Conservation (phyloP, 768 basidiomycete species). For the Termitomyces bulborhizus region DNA sequence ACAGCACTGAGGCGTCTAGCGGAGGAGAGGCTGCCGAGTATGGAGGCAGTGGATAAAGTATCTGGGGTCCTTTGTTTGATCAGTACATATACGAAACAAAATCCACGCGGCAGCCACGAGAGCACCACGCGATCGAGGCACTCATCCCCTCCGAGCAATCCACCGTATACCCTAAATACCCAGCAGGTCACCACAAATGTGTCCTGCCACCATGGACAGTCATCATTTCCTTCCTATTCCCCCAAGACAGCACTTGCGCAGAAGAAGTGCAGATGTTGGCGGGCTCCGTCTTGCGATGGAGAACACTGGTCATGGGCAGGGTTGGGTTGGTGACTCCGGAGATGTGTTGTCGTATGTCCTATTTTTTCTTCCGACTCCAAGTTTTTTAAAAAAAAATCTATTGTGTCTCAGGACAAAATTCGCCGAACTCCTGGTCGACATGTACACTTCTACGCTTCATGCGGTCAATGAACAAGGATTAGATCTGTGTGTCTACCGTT, state of each 20-base stretch:
- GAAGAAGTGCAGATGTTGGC: conserved; percentile 86
- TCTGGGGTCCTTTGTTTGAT: conserved; percentile 14
- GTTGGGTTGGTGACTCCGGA: conserved; percentile 53
- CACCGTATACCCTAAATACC: conserved; percentile 1
- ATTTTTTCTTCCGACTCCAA: conserved; percentile 1
- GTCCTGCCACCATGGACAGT: conserved; percentile 7
- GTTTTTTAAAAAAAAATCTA: background rate
- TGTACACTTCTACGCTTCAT: conserved; percentile 74
- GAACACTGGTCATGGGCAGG: conserved; percentile 56
- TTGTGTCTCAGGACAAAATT: conserved; percentile 42
- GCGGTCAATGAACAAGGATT: conserved; percentile 56
- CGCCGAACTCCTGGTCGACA: conserved; percentile 79
- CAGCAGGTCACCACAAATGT: conserved; percentile 1
- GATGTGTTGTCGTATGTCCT: conserved; percentile 40
- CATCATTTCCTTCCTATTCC: background rate
- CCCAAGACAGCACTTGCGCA: conserved; percentile 24
- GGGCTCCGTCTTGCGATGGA: conserved; percentile 77
- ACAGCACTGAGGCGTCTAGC: conserved; percentile 1
- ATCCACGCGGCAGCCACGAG: conserved; percentile 40
- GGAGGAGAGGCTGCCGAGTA: background rate
- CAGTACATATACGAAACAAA: conserved; percentile 19
- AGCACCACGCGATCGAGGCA: conserved; percentile 36
- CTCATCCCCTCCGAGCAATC: conserved; percentile 19
- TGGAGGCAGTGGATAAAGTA: conserved; percentile 6
- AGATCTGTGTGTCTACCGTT: conserved; percentile 31